Evolutionary conservation across 1,139 yeast genomes (phyloP).

Genomic region (Suhomyces atakaporum): DNA sequence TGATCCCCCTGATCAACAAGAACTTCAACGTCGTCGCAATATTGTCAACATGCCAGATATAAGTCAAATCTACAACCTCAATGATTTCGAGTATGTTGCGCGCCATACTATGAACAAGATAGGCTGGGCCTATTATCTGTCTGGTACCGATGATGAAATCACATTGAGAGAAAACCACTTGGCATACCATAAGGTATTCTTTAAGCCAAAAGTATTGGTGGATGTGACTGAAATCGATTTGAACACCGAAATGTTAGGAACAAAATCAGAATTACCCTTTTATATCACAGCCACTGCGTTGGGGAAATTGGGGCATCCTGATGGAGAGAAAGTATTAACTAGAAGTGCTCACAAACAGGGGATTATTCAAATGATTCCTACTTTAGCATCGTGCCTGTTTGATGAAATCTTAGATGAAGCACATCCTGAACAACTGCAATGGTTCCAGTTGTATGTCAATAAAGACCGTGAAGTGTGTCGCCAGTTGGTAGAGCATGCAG

Average conservation of each 20-base stretch:
- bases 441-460: slow-evolving; percentile 91
- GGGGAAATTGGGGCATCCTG: slow-evolving; percentile 75
- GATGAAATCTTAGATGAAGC: slow-evolving; percentile 68
- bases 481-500: slow-evolving; percentile 68
- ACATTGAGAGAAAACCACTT: slow-evolving; percentile 85
- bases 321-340: slow-evolving; percentile 78
- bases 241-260: slow-evolving; percentile 44
- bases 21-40: slow-evolving; percentile 24
- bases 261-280: slow-evolving; percentile 53
- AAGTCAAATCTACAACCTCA: slow-evolving; percentile 65
- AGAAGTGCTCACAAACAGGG: slow-evolving; percentile 69
- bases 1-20: slow-evolving; percentile 38
- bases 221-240: slow-evolving; percentile 56
- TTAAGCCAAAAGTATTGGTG: slow-evolving; percentile 77
- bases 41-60: slow-evolving; percentile 57
- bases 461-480: slow-evolving; percentile 61
- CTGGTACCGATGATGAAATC: slow-evolving; percentile 92
- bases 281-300: slow-evolving; percentile 81
- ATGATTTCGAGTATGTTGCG: slow-evolving; percentile 85
- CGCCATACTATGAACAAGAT: slow-evolving; percentile 69
- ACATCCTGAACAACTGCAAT: slow-evolving; percentile 59
- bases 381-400: slow-evolving; percentile 72
- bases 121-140: slow-evolving; percentile 91
- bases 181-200: slow-evolving; percentile 83
- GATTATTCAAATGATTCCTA: slow-evolving; percentile 79